Base-by-base conservation (phyloP, 2,329 filamentous ascomycete species). In the Fonsecaea monophora region DNA sequence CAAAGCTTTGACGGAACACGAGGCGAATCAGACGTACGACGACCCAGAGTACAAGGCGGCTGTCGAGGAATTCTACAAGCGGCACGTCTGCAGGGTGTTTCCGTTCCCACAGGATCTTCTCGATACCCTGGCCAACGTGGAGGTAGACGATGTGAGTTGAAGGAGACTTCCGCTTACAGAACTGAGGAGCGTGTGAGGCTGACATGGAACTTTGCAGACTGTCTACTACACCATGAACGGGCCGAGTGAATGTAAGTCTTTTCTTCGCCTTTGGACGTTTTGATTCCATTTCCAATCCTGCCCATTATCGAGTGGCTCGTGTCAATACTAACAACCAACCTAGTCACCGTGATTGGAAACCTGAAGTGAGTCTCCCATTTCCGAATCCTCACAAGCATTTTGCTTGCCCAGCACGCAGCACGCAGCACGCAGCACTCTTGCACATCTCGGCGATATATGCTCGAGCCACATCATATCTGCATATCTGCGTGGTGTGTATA, bases 311-410 rank as follows among this genome's bases (percentile, higher is more conserved):
- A 42, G 4, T n/a, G n/a, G 21, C 40, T n/a, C 13, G 6, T n/a
- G 40, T n/a, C 40, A 7, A n/a, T 42, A 6, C 40, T 42, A 42
- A 42, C 40, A 7, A 15, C 15, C 15, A n/a, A n/a, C 1, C 40
- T 42, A 42, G 40, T 82, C 69, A 71, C 70, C n/a, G 72, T 79
- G 35, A 76, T 75, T 0, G 81, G 82, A 0, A 75, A 70, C n/a
- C 70, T 83, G 34, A 80, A 78, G 70, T 68, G 74, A 59, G 56
- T 34, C 50, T 25, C 9, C 30, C 12, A 3, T 3, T 25, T 30
- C 50, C 21, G 30, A 53, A 21, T 9, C 18, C 50, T 18, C n/a
- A 6, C 50, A 25, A 18, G 30, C 5, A 21, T 5, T 30, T 30
- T 30, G 30, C 30, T 30, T 30, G 30, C 30, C 30, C 5, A 30